Evolutionary conservation across 2,329 filamentous ascomycete species (phyloP).

Genomic region (Xylaria sp.): DNA sequence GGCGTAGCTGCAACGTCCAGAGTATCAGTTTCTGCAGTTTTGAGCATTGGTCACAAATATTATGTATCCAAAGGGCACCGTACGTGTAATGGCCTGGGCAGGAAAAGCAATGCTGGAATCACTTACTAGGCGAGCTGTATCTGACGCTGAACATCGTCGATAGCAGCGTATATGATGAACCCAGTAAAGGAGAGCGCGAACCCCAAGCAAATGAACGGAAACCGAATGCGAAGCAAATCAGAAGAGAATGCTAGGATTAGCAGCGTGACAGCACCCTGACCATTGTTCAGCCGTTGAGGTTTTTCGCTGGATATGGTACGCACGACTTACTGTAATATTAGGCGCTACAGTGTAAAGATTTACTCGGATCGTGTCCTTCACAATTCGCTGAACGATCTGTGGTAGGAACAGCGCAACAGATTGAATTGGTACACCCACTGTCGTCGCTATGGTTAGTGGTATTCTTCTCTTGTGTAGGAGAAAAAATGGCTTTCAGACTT

Average conservation of each 20-base stretch:
- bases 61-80: too few species aligned
- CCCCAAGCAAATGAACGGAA: conserved; percentile 78
- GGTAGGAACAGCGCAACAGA: conserved; percentile 65
- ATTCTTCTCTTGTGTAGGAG: background rate
- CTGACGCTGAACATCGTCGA: conserved; percentile 69
- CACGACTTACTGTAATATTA: conserved; percentile 66
- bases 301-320: too few species aligned
- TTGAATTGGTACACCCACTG: conserved; percentile 67
- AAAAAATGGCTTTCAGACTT: background rate
- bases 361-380: conserved; percentile 66
- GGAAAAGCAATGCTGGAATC: background rate
- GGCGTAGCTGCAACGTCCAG: conserved; percentile 61
- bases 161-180: conserved; percentile 81
- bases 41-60: background rate
- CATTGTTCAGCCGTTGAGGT: conserved; percentile 8
- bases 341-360: conserved; percentile 87
- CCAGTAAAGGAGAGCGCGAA: conserved; percentile 80
- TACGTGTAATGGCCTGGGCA: background rate
- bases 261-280: conserved; percentile 73
- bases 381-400: conserved; percentile 64
- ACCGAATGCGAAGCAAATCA: conserved; percentile 73
- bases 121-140: conserved; percentile 71
- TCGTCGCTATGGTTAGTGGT: conserved; percentile 4
- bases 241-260: conserved; percentile 77
- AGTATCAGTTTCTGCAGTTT: background rate